Conservation (phyloP, 352 stramenopile species). For the Globisporangium paroecandrum region DNA sequence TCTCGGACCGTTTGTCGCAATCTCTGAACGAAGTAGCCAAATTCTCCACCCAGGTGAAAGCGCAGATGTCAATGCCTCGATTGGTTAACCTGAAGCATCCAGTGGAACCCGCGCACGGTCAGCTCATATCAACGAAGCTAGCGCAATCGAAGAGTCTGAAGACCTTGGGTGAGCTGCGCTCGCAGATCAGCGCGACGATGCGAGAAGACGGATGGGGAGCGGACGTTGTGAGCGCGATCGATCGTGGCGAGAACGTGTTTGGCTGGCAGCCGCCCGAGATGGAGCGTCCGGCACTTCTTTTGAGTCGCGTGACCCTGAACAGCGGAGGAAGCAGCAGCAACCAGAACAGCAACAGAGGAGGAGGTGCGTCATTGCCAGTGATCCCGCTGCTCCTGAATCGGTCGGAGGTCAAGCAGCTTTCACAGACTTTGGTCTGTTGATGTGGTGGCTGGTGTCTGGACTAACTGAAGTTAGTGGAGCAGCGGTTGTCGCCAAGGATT, state of each 20-base stretch:
- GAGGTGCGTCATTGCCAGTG: background rate
- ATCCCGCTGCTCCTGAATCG: slow-evolving; percentile 46
- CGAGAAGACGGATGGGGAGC: slow-evolving; percentile 52
- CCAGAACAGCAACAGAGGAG: slow-evolving; percentile 3
- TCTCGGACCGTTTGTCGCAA: slow-evolving; percentile 27
- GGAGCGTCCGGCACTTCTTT: slow-evolving; percentile 55
- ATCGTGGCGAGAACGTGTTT: slow-evolving; percentile 60
- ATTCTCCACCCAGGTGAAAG: slow-evolving; percentile 51
- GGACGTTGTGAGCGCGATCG: slow-evolving; percentile 59
- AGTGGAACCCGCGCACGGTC: slow-evolving; percentile 27
- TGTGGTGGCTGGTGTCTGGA: background rate
- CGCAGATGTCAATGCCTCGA: slow-evolving; percentile 61
- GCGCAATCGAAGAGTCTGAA: slow-evolving; percentile 38
- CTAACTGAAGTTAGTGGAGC: background rate
- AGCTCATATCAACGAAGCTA: slow-evolving; percentile 53
- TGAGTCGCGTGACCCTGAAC: slow-evolving; percentile 55
- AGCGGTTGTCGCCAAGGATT: background rate
- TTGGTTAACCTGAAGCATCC: slow-evolving; percentile 52
- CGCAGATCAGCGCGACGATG: slow-evolving; percentile 38
- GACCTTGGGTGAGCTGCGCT: slow-evolving; percentile 39
- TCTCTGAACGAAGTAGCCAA: slow-evolving; percentile 47
- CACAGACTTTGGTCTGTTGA: slow-evolving; percentile 44
- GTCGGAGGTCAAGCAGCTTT: slow-evolving; percentile 43
- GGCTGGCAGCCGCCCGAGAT: slow-evolving; percentile 74
- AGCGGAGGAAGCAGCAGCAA: background rate